A percentile compares a stretch with the other conserved stretches of the same genome.
Evolutionary conservation across 805 yeast genomes (phyloP).

Genomic region (Candida berthetii): DNA sequence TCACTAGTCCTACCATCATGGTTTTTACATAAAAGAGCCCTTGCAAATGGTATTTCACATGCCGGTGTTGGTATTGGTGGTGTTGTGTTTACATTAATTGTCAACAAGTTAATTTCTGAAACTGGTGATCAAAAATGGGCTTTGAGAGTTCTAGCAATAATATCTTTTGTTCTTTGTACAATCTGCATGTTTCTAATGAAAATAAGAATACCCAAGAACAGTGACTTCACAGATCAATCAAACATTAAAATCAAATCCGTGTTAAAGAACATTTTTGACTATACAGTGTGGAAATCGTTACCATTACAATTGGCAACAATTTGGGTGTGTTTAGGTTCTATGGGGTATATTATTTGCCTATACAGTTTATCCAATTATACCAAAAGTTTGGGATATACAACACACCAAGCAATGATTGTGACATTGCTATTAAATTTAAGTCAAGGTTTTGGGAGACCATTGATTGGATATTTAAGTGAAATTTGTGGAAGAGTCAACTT

Average conservation of each 20-base stretch:
- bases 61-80: constrained; percentile 53
- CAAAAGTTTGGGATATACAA: constrained; percentile 37
- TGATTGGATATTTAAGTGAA: constrained; percentile 39
- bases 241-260: constrained; percentile 6
- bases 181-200: constrained; percentile 36
- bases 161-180: constrained; percentile 28
- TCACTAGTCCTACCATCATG: constrained; percentile 46
- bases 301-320: constrained; percentile 26
- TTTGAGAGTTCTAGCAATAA: constrained; percentile 36
- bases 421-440: constrained; percentile 40
- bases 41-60: constrained; percentile 43
- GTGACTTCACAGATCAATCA: constrained; percentile 8
- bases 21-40: constrained; percentile 42
- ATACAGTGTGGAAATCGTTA: constrained; percentile 21
- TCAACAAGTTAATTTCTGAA: constrained; percentile 32
- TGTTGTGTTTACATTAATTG: constrained; percentile 33
- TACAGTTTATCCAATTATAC: constrained; percentile 43
- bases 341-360: constrained; percentile 37
- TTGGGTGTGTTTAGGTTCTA: constrained; percentile 30
- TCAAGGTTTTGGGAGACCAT: constrained; percentile 44
- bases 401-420: constrained; percentile 35
- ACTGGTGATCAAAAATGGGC: constrained; percentile 42
- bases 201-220: constrained; percentile 33
- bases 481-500: constrained; percentile 39
- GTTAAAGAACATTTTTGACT: constrained; percentile 29